Base-by-base conservation (phyloP, 371 early-diverging fungal species). In the Circinella umbellata region DNA sequence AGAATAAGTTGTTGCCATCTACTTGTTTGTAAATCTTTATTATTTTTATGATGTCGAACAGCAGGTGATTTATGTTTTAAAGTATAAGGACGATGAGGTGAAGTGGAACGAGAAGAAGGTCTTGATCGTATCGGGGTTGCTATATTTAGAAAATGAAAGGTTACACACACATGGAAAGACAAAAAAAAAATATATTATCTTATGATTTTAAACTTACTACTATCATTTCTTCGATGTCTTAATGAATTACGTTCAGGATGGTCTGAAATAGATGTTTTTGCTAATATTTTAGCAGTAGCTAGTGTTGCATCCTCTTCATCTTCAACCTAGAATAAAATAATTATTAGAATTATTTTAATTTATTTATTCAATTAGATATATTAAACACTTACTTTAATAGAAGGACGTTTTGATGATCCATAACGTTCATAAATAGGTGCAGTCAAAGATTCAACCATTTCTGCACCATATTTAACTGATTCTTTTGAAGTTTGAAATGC, bases 401-500 rank as follows among this genome's bases (percentile, higher is more conserved):
- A 57, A 27, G 57, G 57, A 27, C 57, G 57, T 51, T 69, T 42
- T 9, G 42, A 72, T 42, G 69, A 69, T 17, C 78, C 77, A 63
- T 80, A 73, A 42, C 73, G 78, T 60, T 76, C 82, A 64, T 78
- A 82, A 55, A 82, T 76, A 35, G 80, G 77, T 9, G 73, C 71
- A 27, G 77, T 76, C 42, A 78, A 68, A 3, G 90, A 89, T 71
- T 94, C 97, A 4, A 96, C 90, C 73, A 89, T 92, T 73, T 92
- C 89, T 8, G 90, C 91, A 54, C 86, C 87, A 73, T 87, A 88
- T 72, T 83, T 76, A 53, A 77, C 67, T 11, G 86, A 87, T 62
- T 91, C 90, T 76, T 92, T 92, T 59, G 92, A 89, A 20, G 85
- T 85, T 69, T 92, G 93, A 71, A 95, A 95, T 4, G 88, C 91